Base-by-base conservation (phyloP, 768 basidiomycete genomes). In the Xerocomellus intermedius region DNA sequence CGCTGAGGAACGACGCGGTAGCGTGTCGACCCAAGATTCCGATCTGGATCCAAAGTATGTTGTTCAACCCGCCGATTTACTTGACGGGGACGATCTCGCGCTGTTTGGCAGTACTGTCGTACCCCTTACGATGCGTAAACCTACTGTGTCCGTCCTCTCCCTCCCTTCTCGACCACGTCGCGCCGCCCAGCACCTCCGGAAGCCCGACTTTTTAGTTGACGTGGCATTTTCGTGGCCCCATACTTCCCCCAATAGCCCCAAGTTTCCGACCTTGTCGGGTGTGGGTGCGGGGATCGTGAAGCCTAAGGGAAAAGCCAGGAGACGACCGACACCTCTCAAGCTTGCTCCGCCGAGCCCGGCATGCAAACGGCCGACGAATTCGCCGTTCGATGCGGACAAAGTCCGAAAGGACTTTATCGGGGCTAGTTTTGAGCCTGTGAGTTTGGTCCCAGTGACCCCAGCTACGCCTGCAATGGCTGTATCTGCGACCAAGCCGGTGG, bases 21-120 rank as follows among this genome's bases (percentile, higher is more conserved):
- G 77, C 50, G 60, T 78, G 4, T 83, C 82, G 0, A 79, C 80
- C 9, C 74, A 77, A 39, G 77, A 80, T 63, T 85, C 83, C 3
- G 81, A 82, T 47, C 69, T 84, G 41, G 79, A 83, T 49, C 77
- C 79, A 5, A 72, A 70, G 16, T 77, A 78, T 58, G 66, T 82
- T 32, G 73, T 85, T 57, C 74, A 77, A 39, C 71, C 73, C 24
- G 59, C 71, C 4, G 62, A 70, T 46, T 41, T 43, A 7, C 53
- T 64, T 3, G 68, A 67, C 3, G 65, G 69, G 28, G 75, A 78
- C 48, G 73, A 73, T 48, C 67, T 75, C 17, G 70, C 69, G 12
- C 59, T 62, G 16, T 74, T 74, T 49, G 70, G 72, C 8, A 59
- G 66, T 21, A 54, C 66, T 3, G 48, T 64, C 14, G 47, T 42